Evolutionary conservation across 2,329 filamentous ascomycete species (phyloP).

Genomic region (Dryadomyces quercus-mongolicae): DNA sequence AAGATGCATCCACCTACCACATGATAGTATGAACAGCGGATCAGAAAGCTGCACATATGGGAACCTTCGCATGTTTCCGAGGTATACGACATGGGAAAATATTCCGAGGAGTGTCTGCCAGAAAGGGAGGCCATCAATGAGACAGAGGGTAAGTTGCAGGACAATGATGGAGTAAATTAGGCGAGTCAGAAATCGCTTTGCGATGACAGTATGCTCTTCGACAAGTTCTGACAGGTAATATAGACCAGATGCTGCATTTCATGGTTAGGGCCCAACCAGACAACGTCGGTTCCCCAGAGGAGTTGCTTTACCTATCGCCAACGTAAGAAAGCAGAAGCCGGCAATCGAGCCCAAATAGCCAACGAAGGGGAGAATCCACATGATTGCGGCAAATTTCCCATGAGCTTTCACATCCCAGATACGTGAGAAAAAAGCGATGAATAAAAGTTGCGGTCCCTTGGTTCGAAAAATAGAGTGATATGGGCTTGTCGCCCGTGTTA

Average conservation of each 20-base stretch:
- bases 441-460: too few relatives aligned
- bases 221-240: constrained; percentile 98
- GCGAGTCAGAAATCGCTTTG: constrained; percentile 72
- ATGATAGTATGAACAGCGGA: constrained; percentile 75
- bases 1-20: constrained; percentile 42
- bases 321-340: constrained; percentile 86
- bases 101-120: constrained; percentile 63
- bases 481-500: neutral
- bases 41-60: constrained; percentile 76
- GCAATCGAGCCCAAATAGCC: constrained; percentile 79
- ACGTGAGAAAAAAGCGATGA: too few relatives aligned
- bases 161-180: constrained; percentile 75
- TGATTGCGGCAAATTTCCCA: constrained; percentile 27
- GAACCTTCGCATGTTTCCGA: constrained; percentile 68
- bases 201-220: constrained; percentile 90
- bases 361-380: constrained; percentile 93
- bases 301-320: constrained; percentile 65
- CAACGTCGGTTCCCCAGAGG: neutral
- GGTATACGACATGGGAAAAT: constrained; percentile 70
- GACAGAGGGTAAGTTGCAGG: constrained; percentile 60
- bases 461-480: neutral
- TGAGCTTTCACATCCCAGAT: constrained; percentile 1
- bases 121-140: constrained; percentile 80
- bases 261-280: neutral
- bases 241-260: constrained; percentile 66